Conservation (phyloP, 129 eudicot species). For the Deinandra increscens region DNA sequence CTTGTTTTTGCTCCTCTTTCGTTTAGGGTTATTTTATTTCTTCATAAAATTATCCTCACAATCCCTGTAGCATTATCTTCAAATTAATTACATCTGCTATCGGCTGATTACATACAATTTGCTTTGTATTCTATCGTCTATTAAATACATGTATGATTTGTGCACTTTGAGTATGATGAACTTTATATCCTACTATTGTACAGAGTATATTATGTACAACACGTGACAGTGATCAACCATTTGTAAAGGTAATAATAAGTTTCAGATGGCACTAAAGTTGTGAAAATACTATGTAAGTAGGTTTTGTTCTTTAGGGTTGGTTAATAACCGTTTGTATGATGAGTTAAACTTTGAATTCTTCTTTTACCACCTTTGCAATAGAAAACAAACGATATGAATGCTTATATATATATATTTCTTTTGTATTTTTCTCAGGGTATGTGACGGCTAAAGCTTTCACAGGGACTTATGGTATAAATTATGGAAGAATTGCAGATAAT, state of each 20-base stretch:
- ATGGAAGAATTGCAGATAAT: conserved; percentile 87
- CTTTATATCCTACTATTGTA: neutral
- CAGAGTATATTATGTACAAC: neutral
- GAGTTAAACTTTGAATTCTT: too few species aligned
- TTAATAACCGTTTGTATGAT: neutral
- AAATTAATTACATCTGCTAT: neutral
- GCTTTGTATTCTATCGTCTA: neutral
- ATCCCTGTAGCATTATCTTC: too few species aligned
- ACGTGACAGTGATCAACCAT: neutral
- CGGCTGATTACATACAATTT: neutral
- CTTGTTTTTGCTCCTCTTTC: neutral
- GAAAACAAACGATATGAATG: too few species aligned
- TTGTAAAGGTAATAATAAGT: neutral
- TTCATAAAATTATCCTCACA: neutral
- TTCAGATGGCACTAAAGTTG: conserved; percentile 1
- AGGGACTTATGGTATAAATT: conserved; percentile 92
- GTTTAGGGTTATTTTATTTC: conserved; percentile 1
- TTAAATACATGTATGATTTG: neutral
- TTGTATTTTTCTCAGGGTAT: conserved; percentile 34
- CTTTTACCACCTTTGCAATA: too few species aligned
- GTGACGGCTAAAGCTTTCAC: conserved; percentile 55
- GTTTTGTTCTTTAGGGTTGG: neutral
- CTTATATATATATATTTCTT: too few species aligned
- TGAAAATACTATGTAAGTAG: neutral
- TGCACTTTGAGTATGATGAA: neutral